A percentile compares a stretch with the other conserved stretches of the same genome.
Evolutionary conservation across 2,329 filamentous ascomycete genomes (phyloP).

Genomic region (Chalaropsis thielavioides): DNA sequence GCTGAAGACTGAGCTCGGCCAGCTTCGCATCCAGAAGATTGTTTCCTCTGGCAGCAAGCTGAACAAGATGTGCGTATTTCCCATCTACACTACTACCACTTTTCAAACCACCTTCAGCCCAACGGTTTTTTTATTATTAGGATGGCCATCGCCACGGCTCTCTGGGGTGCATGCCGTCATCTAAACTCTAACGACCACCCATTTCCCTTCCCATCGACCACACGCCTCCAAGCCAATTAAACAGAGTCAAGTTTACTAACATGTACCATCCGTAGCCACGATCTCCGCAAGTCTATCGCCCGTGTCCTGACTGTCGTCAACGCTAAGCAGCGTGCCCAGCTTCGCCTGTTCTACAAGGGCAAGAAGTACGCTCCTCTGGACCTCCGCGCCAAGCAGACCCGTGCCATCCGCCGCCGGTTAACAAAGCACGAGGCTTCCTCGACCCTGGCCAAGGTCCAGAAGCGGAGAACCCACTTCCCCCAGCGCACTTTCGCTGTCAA

Average conservation of each 20-base stretch:
- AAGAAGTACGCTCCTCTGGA: slow-evolving; percentile 99
- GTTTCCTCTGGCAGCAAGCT: slow-evolving; percentile 89
- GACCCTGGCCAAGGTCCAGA: slow-evolving; percentile 88
- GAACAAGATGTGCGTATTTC: slow-evolving; percentile 71
- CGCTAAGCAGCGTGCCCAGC: slow-evolving; percentile 95
- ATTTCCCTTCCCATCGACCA: neutral
- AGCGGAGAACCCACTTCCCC: slow-evolving; percentile 91
- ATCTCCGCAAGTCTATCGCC: slow-evolving; percentile 98
- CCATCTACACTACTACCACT: slow-evolving; percentile 3
- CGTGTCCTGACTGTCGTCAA: slow-evolving; percentile 99
- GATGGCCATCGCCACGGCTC: neutral
- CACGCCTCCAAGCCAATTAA: neutral
- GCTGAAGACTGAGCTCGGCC: slow-evolving; percentile 89
- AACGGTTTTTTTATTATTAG: neutral
- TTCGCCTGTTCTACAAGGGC: slow-evolving; percentile 98
- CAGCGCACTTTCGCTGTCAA: slow-evolving; percentile 98
- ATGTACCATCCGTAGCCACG: slow-evolving; percentile 51
- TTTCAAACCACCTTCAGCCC: neutral
- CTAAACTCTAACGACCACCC: neutral
- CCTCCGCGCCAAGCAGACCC: slow-evolving; percentile 95
- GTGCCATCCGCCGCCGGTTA: slow-evolving; percentile 90
- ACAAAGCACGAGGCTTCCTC: slow-evolving; percentile 77
- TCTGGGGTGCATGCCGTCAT: neutral
- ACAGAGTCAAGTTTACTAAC: slow-evolving; percentile 19
- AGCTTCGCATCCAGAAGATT: slow-evolving; percentile 98